phyloP scores from a whole-genome alignment of 768 basidiomycete genomes.

The Boletus patriciae region DNA sequence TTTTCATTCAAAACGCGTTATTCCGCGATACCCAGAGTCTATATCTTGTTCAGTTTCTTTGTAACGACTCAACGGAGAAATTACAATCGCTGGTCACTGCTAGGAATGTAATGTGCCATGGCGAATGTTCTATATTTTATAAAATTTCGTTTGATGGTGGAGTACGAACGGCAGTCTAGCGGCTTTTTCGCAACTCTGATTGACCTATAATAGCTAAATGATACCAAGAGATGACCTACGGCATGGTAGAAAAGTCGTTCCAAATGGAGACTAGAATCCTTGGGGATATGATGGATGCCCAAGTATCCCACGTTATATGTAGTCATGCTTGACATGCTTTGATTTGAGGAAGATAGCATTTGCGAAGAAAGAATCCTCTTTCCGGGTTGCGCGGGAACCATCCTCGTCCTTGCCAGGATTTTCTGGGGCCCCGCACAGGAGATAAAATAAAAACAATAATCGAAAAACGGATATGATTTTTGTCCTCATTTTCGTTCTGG shows the following conservation, averaged over 20 bases:
- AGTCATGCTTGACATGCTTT: background rate
- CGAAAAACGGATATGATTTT: background rate
- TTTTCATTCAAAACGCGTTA: conserved; percentile 1
- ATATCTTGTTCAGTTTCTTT: conserved; percentile 3
- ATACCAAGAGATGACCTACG: too few relatives aligned
- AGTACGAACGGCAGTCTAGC: too few relatives aligned
- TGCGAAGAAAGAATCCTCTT: background rate
- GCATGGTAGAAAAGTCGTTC: too few relatives aligned
- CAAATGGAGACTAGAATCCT: too few relatives aligned
- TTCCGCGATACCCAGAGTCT: background rate
- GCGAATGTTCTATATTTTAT: too few relatives aligned
- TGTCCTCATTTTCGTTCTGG: too few relatives aligned
- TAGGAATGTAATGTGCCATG: background rate
- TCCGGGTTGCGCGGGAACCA: background rate
- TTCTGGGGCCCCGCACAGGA: background rate
- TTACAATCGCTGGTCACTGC: background rate
- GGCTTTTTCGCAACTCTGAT: too few relatives aligned
- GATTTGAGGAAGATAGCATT: background rate
- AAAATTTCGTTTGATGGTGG: background rate
- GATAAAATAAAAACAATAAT: background rate
- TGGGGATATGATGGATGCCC: background rate
- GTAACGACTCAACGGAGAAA: conserved; percentile 2
- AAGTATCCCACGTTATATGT: background rate
- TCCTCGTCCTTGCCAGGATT: background rate
- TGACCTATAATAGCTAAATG: too few relatives aligned